Evolutionary conservation across 83 land plant genomes (phyloP).

Genomic region (Picea engelmannii): DNA sequence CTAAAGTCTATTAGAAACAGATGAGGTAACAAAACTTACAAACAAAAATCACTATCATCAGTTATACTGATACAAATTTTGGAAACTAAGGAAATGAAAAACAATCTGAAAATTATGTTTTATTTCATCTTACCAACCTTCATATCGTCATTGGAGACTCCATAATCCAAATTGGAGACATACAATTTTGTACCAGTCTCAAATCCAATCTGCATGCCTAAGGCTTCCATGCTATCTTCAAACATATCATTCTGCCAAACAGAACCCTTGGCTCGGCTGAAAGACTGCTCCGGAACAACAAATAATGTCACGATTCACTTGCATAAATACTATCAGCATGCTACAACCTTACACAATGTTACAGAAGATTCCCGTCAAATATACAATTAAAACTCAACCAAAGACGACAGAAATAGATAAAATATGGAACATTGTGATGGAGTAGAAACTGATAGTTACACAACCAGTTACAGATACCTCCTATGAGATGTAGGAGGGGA

Average conservation of each 20-base stretch:
- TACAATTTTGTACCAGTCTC: conserved; percentile 86
- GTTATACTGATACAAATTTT: background rate
- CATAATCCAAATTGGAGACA: conserved; percentile 86
- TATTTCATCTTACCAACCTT: conserved; percentile 45
- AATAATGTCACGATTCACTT: conserved; percentile 8
- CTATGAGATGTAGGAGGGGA: background rate
- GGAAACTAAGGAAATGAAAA: background rate
- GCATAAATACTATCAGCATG: background rate
- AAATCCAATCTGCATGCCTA: conserved; percentile 49
- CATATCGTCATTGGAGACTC: conserved; percentile 91
- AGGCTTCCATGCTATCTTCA: conserved; percentile 68
- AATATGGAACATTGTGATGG: background rate
- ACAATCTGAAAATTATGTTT: too few relatives aligned
- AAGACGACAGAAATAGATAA: background rate
- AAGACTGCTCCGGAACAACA: conserved; percentile 36
- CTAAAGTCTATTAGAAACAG: background rate
- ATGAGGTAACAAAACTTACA: background rate
- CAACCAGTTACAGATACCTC: conserved; percentile 11
- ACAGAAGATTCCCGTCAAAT: background rate
- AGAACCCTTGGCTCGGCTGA: conserved; percentile 49
- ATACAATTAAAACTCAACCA: background rate
- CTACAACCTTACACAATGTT: background rate
- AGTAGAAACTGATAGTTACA: background rate
- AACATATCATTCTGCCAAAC: conserved; percentile 81
- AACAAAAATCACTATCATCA: background rate